These are phyloP conservation scores for Calophaca sinica DNA, from an alignment of 306 rosid species.

Conservation along the genomic window DNA sequence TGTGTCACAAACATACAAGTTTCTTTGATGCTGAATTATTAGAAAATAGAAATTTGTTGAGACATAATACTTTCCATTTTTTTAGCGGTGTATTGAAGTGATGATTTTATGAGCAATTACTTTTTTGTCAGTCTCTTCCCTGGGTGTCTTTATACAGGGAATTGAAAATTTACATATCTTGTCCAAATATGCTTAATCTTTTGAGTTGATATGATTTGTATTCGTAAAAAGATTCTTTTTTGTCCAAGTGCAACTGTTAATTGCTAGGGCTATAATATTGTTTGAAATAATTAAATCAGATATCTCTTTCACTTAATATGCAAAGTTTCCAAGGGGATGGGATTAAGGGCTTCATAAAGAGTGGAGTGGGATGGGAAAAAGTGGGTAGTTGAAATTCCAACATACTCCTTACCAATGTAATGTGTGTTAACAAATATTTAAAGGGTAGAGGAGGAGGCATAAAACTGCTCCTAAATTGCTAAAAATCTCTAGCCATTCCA, in stretches of 20 bases:
- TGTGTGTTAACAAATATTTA: too few relatives aligned
- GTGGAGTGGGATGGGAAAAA: conserved; percentile 18
- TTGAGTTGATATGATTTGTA: too few relatives aligned
- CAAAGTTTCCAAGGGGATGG: not conserved
- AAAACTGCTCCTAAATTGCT: too few relatives aligned
- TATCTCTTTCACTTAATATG: not conserved
- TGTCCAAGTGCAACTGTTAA: too few relatives aligned
- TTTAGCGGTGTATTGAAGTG: not conserved
- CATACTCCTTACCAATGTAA: too few relatives aligned
- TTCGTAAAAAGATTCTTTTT: too few relatives aligned
- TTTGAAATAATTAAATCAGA: not conserved
- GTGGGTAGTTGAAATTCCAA: not conserved
- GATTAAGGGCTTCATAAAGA: conserved; percentile 6
- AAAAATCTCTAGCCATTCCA: too few relatives aligned
- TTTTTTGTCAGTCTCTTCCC: not conserved
- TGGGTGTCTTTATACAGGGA: too few relatives aligned
- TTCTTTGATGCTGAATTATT: conserved; percentile 6
- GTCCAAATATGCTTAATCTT: too few relatives aligned
- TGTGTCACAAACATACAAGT: not conserved
- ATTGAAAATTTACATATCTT: too few relatives aligned
- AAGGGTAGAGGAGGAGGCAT: too few relatives aligned
- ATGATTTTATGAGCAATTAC: not conserved
- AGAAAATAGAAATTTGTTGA: not conserved
- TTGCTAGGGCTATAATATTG: too few relatives aligned
- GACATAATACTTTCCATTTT: not conserved